Base-by-base conservation (phyloP, 1,139 yeast species). In the Kurtzmaniella quercitrusa region DNA sequence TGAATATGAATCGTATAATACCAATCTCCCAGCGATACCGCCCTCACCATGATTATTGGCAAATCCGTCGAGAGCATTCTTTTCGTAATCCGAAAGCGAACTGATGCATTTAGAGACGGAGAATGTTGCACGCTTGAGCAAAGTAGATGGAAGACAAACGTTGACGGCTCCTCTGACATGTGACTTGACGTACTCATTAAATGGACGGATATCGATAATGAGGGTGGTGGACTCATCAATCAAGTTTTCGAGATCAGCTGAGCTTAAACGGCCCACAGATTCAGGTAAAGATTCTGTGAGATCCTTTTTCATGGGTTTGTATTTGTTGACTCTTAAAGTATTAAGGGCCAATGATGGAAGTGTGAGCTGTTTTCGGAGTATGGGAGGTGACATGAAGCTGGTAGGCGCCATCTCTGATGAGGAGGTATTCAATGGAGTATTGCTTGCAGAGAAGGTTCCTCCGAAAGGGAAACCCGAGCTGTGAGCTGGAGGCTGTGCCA, bases 131-230 rank as follows among this genome's bases (percentile, higher is more conserved):
- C 96, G 74, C 56, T 84, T 84, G 49, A 88, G 64, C 39, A 88
- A 67, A 1, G 95, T 87, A 16, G 93, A 80, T 1, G 95, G 95
- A 19, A 87, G 66, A 54, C 91, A 84, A 30, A 87, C 73, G 55
- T 84, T 84, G 37, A 84, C 65, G 1, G 95, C 76, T 38, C 72
- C 63, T n/a, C 52, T 53, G 14, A 88, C 56, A 45, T 82, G 82
- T 3, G 71, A 56, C 44, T 65, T 68, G 26, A 76, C 66, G 57
- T 66, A 84, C 42, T 82, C 87, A 4, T 84, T 76, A 53, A 76
- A 84, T 0, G 95, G 84, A 41, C 96, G 68, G 16, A 83, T 78
- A 56, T 88, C 96, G 14, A 88, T 65, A 23, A 84, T 57, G 17
- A 66, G 51, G 39, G 63, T 58, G 6, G 30, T 9, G 12, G 30